Evolutionary conservation across 2,329 filamentous ascomycete genomes (phyloP).

Genomic region (Sclerotinia spermophila): DNA sequence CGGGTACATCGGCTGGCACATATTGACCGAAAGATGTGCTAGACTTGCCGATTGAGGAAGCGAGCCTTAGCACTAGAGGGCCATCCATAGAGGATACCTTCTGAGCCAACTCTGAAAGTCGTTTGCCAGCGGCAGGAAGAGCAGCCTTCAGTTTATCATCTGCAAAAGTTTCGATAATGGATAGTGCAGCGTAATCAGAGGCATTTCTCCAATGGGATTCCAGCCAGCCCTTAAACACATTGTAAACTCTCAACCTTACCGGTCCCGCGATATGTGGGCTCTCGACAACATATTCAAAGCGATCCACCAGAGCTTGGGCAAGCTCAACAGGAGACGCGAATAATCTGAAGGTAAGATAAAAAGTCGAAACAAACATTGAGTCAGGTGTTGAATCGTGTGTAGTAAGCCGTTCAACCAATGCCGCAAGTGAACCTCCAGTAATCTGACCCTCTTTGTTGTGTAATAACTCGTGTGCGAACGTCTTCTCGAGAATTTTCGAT

Average conservation of each 20-base stretch:
- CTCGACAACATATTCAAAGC: constrained; percentile 88
- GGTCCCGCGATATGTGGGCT: constrained; percentile 71
- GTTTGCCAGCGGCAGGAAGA: constrained; percentile 72
- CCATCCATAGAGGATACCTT: constrained; percentile 72
- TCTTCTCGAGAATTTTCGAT: constrained; percentile 82
- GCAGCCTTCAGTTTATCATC: constrained; percentile 63
- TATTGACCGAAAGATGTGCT: constrained; percentile 71
- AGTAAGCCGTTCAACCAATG: constrained; percentile 90
- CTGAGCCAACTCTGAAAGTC: constrained; percentile 74
- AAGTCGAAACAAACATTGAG: constrained; percentile 85
- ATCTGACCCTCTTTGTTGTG: constrained; percentile 93
- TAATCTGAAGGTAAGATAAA: constrained; percentile 92
- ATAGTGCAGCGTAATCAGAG: constrained; percentile 71
- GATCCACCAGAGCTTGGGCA: constrained; percentile 77
- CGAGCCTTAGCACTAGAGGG: constrained; percentile 74
- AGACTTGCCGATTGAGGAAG: constrained; percentile 85
- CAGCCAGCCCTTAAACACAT: constrained; percentile 95
- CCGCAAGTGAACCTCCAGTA: constrained; percentile 85
- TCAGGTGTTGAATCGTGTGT: constrained; percentile 91
- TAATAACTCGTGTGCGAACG: constrained; percentile 85
- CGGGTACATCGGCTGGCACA: constrained; percentile 64
- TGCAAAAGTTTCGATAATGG: constrained; percentile 76
- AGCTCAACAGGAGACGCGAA: constrained; percentile 81
- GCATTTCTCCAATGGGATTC: constrained; percentile 92
- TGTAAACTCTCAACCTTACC: constrained; percentile 87